These are phyloP conservation scores for Solanum hybrid DNA, from an alignment of 305 asterid species.

Conservation along the genomic window DNA sequence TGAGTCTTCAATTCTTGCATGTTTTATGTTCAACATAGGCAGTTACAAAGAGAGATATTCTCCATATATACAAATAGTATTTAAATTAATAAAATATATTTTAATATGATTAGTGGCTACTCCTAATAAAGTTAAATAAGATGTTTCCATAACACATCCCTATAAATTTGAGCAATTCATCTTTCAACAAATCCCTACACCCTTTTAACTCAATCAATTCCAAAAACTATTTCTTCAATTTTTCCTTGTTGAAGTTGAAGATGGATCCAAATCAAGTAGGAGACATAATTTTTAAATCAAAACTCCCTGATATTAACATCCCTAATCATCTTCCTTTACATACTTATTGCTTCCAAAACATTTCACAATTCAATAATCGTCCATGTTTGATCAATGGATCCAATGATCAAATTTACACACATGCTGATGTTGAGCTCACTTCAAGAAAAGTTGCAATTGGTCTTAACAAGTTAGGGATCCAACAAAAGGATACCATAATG, in stretches of 20 bases:
- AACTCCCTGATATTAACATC: conserved; percentile 64
- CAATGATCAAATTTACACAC: conserved; percentile 38
- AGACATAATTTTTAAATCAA: conserved; percentile 60
- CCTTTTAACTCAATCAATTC: background rate
- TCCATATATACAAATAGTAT: background rate
- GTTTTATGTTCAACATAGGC: background rate
- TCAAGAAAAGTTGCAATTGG: conserved; percentile 50
- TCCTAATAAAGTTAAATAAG: background rate
- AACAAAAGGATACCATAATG: conserved; percentile 60
- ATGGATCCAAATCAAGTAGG: conserved; percentile 17
- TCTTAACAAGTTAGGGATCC: conserved; percentile 40
- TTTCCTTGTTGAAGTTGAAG: background rate
- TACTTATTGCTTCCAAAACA: conserved; percentile 58
- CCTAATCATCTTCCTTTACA: conserved; percentile 72
- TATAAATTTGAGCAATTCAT: background rate
- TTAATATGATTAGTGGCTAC: background rate
- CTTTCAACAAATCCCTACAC: background rate
- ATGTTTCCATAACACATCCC: background rate
- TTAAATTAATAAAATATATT: background rate
- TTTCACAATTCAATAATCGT: conserved; percentile 19
- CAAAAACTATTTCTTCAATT: background rate
- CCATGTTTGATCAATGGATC: conserved; percentile 67
- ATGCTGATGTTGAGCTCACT: conserved; percentile 44
- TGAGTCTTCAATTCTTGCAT: background rate
- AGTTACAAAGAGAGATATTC: background rate